Evolutionary conservation across 1,284 basidiomycete species (phyloP).

Genomic region (Meira miltonrushii): DNA sequence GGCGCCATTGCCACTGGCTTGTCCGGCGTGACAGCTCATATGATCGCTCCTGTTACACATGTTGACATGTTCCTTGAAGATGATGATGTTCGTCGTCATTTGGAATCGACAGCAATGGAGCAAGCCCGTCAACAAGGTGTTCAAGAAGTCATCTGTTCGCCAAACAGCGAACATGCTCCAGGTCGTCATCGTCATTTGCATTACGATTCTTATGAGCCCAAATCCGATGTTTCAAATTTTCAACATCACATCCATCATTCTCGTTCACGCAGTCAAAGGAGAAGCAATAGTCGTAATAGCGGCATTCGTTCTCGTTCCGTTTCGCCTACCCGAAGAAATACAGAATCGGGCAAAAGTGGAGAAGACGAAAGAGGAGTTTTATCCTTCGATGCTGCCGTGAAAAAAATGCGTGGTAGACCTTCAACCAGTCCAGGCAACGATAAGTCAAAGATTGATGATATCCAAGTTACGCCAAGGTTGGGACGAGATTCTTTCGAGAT

Average conservation of each 20-base stretch:
- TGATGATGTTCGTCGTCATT: conserved; percentile 23
- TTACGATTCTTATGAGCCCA: conserved; percentile 1
- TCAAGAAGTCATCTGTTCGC: conserved; percentile 17
- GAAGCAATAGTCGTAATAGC: neutral
- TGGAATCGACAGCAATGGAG: conserved; percentile 30
- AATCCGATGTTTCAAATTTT: conserved; percentile 10
- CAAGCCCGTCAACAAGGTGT: conserved; percentile 41
- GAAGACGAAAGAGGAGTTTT: too few species aligned
- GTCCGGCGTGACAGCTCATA: conserved; percentile 26
- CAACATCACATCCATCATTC: neutral
- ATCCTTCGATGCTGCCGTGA: too few species aligned
- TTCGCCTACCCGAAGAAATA: too few species aligned
- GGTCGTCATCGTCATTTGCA: neutral
- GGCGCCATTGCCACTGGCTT: conserved; percentile 27
- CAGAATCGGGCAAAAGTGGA: too few species aligned
- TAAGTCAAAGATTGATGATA: too few species aligned
- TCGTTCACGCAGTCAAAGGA: neutral
- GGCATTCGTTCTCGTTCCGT: neutral
- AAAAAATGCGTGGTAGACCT: too few species aligned
- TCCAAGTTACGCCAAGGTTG: too few species aligned
- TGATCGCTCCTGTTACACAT: conserved; percentile 20
- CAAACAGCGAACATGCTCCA: neutral
- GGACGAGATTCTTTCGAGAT: too few species aligned
- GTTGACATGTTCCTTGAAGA: conserved; percentile 12
- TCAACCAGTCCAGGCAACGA: too few species aligned